These are phyloP conservation scores for Pseudocercospora fuligena DNA, from an alignment of 2,329 filamentous ascomycete genomes.

Conservation along the genomic window DNA sequence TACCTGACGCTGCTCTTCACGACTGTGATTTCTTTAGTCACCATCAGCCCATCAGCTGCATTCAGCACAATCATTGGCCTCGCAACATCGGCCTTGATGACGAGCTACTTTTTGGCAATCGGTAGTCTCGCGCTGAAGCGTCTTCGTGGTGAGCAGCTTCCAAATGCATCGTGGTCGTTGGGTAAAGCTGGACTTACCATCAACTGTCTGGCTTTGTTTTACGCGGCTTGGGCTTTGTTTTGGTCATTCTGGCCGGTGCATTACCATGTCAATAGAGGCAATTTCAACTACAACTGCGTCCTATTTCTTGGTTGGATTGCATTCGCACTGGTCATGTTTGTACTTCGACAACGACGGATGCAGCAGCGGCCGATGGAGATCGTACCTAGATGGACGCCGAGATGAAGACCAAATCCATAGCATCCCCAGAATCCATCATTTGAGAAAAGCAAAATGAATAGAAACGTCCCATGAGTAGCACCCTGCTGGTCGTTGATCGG, in stretches of 20 bases:
- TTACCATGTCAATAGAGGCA: constrained; percentile 41
- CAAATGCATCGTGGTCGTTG: constrained; percentile 44
- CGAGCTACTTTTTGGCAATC: constrained; percentile 48
- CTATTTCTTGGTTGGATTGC: constrained; percentile 43
- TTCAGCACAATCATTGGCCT: constrained; percentile 51
- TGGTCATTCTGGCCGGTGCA: constrained; percentile 50
- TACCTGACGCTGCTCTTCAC: constrained; percentile 39
- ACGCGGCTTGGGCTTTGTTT: constrained; percentile 43
- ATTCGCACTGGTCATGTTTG: constrained; percentile 15
- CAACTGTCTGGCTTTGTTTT: constrained; percentile 44
- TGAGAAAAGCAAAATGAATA: no score
- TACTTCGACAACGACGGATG: constrained; percentile 16
- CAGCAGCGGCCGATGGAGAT: constrained; percentile 16
- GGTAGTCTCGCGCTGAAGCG: constrained; percentile 46
- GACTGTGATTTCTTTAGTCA: constrained; percentile 39
- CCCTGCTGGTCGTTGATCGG: no score
- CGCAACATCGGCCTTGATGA: constrained; percentile 46
- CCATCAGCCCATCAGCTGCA: constrained; percentile 42
- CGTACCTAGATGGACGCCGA: constrained; percentile 17
- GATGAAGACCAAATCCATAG: not conserved
- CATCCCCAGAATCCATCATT: no score
- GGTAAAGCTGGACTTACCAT: constrained; percentile 44
- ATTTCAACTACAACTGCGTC: constrained; percentile 59
- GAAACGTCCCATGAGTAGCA: no score
- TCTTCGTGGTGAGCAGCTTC: constrained; percentile 42